A percentile compares a stretch with the other conserved stretches of the same genome.
phyloP scores from a whole-genome alignment of 148 eudicot species.

The Diospyros lotus region DNA sequence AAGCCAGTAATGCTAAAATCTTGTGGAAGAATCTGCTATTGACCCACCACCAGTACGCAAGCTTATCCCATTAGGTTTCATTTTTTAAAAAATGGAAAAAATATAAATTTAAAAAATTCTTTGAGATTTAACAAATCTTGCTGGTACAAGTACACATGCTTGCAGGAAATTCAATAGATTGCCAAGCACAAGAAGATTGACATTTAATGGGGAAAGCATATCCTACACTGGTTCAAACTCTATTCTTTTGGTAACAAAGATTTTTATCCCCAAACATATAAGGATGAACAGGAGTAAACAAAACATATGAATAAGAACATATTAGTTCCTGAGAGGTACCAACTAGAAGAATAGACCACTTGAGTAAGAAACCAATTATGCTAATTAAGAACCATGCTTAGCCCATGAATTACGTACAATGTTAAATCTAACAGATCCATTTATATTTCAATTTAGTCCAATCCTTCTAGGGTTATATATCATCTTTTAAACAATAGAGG shows the following conservation, averaged over 20 bases:
- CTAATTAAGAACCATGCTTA: too few relatives aligned
- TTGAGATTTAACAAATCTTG: too few relatives aligned
- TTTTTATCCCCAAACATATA: not conserved
- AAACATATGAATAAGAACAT: not conserved
- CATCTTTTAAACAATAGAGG: too few relatives aligned
- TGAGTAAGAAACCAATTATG: not conserved
- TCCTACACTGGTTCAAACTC: not conserved
- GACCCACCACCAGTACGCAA: not conserved
- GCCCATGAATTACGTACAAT: too few relatives aligned
- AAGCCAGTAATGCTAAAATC: not conserved
- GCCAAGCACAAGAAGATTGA: not conserved
- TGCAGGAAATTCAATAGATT: not conserved
- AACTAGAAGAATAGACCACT: not conserved
- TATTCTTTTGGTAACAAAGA: not conserved
- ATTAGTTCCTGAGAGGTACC: too few relatives aligned
- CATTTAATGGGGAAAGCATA: not conserved
- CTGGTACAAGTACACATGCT: constrained; percentile 1
- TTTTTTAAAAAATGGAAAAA: too few relatives aligned
- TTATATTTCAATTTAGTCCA: too few relatives aligned
- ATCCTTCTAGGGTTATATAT: too few relatives aligned
- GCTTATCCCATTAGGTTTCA: too few relatives aligned
- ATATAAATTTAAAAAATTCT: too few relatives aligned
- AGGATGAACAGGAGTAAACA: not conserved
- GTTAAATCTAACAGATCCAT: too few relatives aligned
- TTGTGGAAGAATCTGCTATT: not conserved